These are phyloP conservation scores for Oryza australiensis DNA, from an alignment of 176 grass and related monocot species.

Conservation along the genomic window DNA sequence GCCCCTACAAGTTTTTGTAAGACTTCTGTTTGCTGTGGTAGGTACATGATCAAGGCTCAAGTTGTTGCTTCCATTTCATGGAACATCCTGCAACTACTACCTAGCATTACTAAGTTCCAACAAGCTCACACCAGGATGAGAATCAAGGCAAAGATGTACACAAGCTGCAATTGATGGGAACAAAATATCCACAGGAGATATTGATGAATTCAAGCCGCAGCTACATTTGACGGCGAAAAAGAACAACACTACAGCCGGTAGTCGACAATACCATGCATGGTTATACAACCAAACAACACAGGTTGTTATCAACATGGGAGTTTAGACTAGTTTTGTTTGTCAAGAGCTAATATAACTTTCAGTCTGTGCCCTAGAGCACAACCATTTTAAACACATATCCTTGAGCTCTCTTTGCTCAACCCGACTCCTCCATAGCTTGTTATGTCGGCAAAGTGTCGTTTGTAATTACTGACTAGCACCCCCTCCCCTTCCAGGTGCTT, in stretches of 20 bases:
- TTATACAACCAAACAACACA: neutral
- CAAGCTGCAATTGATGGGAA: neutral
- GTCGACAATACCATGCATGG: neutral
- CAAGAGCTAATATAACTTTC: neutral
- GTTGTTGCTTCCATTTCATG: neutral
- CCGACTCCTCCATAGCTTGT: neutral
- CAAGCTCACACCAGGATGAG: neutral
- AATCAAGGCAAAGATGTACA: neutral
- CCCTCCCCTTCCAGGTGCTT: neutral
- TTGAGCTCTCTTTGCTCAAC: neutral
- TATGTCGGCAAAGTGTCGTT: slow-evolving; percentile 13
- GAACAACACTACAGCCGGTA: neutral
- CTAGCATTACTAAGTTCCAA: neutral
- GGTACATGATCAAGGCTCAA: neutral
- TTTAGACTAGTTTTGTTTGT: neutral
- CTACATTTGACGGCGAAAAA: neutral
- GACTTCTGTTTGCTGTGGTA: too few relatives aligned
- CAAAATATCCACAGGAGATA: neutral
- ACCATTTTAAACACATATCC: neutral
- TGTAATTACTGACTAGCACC: neutral
- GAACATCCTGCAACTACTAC: neutral
- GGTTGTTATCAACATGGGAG: neutral
- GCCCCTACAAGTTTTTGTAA: too few relatives aligned
- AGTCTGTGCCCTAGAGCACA: slow-evolving; percentile 13
- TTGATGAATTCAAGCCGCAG: neutral